Percentiles rank a stretch among this genome's conserved stretches.
Conservation (phyloP, 2,329 filamentous ascomycete species). For the Aspergillus ustus region DNA sequence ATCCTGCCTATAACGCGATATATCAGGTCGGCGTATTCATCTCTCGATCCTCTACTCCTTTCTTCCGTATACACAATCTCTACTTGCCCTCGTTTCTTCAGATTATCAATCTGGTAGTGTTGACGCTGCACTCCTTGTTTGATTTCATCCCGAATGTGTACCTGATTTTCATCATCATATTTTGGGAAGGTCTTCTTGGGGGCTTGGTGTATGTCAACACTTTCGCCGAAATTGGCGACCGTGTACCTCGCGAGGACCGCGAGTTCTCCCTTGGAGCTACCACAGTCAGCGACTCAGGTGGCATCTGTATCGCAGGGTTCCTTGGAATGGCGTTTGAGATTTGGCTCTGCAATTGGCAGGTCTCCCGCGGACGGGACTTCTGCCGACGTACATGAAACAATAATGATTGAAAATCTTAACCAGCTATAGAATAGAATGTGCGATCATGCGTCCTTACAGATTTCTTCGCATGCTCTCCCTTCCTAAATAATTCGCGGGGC, state of each 20-base stretch:
- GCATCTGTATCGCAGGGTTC: constrained; percentile 87
- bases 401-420: neutral
- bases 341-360: constrained; percentile 81
- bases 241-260: constrained; percentile 73
- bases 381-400: constrained; percentile 56
- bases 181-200: constrained; percentile 93
- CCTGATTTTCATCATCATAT: constrained; percentile 80
- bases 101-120: constrained; percentile 72
- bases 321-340: constrained; percentile 83
- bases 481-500: neutral
- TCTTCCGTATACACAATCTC: constrained; percentile 77
- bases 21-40: constrained; percentile 96
- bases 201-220: constrained; percentile 95
- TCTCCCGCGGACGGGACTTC: constrained; percentile 76
- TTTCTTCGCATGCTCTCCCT: neutral
- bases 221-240: constrained; percentile 91
- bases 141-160: constrained; percentile 85
- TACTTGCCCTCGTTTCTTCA: constrained; percentile 86
- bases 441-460: neutral
- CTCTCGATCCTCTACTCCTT: constrained; percentile 87
- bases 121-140: constrained; percentile 77
- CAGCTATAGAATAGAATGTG: neutral
- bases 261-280: constrained; percentile 92
- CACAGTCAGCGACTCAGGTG: constrained; percentile 87
- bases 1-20: constrained; percentile 91